phyloP scores from a whole-genome alignment of 148 eudicot species.

The Fagopyrum tataricum region DNA sequence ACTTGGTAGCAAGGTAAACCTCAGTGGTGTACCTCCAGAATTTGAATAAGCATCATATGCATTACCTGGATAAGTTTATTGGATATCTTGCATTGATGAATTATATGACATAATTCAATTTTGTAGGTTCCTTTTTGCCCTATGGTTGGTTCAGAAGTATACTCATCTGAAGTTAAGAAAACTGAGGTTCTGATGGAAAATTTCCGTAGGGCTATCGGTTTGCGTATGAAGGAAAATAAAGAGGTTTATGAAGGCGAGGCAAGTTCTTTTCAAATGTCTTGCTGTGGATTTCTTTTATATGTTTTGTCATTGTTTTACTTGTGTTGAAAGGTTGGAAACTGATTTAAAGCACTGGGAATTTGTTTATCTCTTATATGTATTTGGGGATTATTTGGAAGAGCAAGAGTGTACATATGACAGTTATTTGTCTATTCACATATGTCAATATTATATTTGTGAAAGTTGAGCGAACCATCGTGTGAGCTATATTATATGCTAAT shows the following conservation, averaged over 20 bases:
- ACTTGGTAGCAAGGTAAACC: slow-evolving; percentile 86
- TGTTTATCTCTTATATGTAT: background rate
- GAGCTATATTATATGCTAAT: background rate
- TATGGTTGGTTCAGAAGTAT: slow-evolving; percentile 99
- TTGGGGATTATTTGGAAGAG: too few relatives aligned
- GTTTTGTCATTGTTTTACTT: background rate
- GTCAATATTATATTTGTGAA: background rate
- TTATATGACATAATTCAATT: background rate
- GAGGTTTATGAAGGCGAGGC: slow-evolving; percentile 98
- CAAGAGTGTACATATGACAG: too few relatives aligned
- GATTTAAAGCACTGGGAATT: background rate
- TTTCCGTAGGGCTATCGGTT: slow-evolving; percentile 86
- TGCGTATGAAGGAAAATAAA: slow-evolving; percentile 96
- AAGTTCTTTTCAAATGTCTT: slow-evolving; percentile 23
- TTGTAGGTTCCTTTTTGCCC: slow-evolving; percentile 94
- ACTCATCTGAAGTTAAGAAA: slow-evolving; percentile 98
- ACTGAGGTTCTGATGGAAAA: slow-evolving; percentile 98
- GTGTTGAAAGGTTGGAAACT: background rate
- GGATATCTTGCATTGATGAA: background rate
- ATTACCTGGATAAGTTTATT: too few relatives aligned
- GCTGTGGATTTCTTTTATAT: background rate
- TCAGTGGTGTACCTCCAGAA: background rate
- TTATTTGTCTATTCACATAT: too few relatives aligned
- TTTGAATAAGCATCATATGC: background rate
- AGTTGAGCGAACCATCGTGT: background rate